Percentiles rank a stretch among this genome's conserved stretches.
phyloP scores from a whole-genome alignment of 2,329 filamentous ascomycete species.

The Diaporthe sp. region DNA sequence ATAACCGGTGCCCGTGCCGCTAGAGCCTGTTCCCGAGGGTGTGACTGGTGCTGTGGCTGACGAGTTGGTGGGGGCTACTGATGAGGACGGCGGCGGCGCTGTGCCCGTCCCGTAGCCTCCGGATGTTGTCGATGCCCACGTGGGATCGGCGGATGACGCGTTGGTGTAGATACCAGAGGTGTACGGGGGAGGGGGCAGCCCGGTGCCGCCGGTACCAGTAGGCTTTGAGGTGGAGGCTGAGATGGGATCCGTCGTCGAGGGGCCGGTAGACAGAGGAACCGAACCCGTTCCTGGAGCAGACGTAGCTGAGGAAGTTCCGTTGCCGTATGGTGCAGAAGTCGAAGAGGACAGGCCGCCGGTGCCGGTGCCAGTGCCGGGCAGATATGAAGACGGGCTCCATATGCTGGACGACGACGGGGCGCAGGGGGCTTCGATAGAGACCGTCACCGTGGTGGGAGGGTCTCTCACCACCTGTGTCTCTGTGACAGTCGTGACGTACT shows the following conservation, averaged over 20 bases:
- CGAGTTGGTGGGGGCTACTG: conserved; percentile 1
- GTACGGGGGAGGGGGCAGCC: neutral
- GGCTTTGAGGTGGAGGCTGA: conserved; percentile 14
- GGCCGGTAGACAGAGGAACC: conserved; percentile 25
- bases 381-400: conserved; percentile 2
- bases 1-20: conserved; percentile 16
- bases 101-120: conserved; percentile 13
- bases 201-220: conserved; percentile 24
- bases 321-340: conserved; percentile 34
- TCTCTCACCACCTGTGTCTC: conserved; percentile 35
- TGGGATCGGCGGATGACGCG: conserved; percentile 26
- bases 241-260: conserved; percentile 26
- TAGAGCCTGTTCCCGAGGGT: conserved; percentile 5
- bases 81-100: conserved; percentile 9
- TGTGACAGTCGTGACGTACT: conserved; percentile 32
- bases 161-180: conserved; percentile 32
- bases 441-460: conserved; percentile 33
- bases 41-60: conserved; percentile 1
- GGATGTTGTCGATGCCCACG: neutral
- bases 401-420: conserved; percentile 4
- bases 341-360: conserved; percentile 22
- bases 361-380: conserved; percentile 28
- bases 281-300: conserved; percentile 34
- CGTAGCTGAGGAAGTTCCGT: conserved; percentile 28
- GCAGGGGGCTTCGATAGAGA: conserved; percentile 30